Conservation (phyloP, 257 asterid genomes). For the Verbena officinalis region DNA sequence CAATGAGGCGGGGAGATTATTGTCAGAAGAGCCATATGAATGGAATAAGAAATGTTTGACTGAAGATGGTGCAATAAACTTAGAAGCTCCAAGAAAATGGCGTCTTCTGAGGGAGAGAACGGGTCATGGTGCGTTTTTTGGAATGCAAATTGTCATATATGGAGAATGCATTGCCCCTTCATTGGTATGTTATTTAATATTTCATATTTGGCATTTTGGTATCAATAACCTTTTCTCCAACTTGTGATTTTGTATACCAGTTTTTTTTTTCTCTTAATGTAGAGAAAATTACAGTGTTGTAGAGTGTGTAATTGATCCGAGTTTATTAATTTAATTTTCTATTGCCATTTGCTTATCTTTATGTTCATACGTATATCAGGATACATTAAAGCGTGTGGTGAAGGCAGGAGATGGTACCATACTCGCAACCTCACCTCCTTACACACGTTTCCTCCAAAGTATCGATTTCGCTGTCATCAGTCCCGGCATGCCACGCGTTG, state of each 20-base stretch:
- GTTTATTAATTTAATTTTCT: too few relatives aligned
- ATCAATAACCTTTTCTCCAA: too few relatives aligned
- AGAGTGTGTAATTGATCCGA: too few relatives aligned
- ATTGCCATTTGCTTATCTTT: not conserved
- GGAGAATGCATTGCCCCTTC: slow-evolving; percentile 97
- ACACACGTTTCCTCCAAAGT: slow-evolving; percentile 65
- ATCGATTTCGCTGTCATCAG: slow-evolving; percentile 79
- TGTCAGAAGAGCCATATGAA: slow-evolving; percentile 80
- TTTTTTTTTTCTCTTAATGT: too few relatives aligned
- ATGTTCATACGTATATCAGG: slow-evolving; percentile 51
- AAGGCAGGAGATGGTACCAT: slow-evolving; percentile 93
- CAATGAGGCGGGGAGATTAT: slow-evolving; percentile 71
- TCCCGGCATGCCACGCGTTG: slow-evolving; percentile 75
- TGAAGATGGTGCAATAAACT: slow-evolving; percentile 90
- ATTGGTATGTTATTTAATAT: slow-evolving; percentile 50
- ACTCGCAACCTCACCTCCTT: slow-evolving; percentile 92
- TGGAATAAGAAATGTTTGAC: slow-evolving; percentile 80
- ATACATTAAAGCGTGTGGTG: slow-evolving; percentile 79
- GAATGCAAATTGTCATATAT: slow-evolving; percentile 71
- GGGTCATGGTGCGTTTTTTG: slow-evolving; percentile 90
- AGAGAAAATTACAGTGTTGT: too few relatives aligned
- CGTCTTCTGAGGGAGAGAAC: slow-evolving; percentile 80
- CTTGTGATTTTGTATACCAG: too few relatives aligned
- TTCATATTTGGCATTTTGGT: not conserved
- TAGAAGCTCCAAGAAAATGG: slow-evolving; percentile 97